Base-by-base conservation (phyloP, 2,329 filamentous ascomycete genomes). In the Epicoccum sorghinum region DNA sequence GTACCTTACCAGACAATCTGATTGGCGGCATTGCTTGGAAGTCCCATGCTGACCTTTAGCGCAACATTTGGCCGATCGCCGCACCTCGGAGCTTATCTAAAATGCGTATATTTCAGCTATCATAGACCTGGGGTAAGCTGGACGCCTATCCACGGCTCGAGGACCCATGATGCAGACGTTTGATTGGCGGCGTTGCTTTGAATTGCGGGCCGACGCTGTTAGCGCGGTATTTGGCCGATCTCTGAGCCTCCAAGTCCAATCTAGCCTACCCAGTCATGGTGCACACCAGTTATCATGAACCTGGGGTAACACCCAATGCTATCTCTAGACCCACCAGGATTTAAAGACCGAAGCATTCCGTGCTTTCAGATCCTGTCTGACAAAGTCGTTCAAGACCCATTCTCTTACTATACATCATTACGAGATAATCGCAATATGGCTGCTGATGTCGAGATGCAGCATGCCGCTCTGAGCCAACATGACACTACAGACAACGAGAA, bases 101-200 rank as follows among this genome's bases (percentile, higher is more conserved):
- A 6, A 29, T 29, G 9, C 27, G 27, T 29, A 29, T 9, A 29
- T 29, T 3, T 29, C 27, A 29, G 27, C 27, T 29, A 29, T 29
- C 27, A 29, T 7, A 29, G 9, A 6, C 9, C 9, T 9, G 9
- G 9, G 9, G 27, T 29, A 7, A 9, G 9, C 9, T 1, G 27
- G 9, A 29, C 9, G 27, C 6, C 6, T 29, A 29, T 29, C 27
- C 27, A 29, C 27, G 1, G 9, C 9, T 29, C 27, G 9, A 29
- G 9, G 27, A 18, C 27, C 6, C 1, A 8, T 36, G 14, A 36
- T 9, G 2, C 33, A 6, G 12, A 18, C 5, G 4, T 42, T 43
- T 37, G 50, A 53, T 53, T 53, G 50, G 50, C 36, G 50, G 50
- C 50, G 50, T 53, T 38, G 35, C 18, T 37, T 23, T 9, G n/a